A percentile compares a stretch with the other conserved stretches of the same genome.
phyloP scores from a whole-genome alignment of 2,329 filamentous ascomycete species.

The Colletotrichum plurivorum region DNA sequence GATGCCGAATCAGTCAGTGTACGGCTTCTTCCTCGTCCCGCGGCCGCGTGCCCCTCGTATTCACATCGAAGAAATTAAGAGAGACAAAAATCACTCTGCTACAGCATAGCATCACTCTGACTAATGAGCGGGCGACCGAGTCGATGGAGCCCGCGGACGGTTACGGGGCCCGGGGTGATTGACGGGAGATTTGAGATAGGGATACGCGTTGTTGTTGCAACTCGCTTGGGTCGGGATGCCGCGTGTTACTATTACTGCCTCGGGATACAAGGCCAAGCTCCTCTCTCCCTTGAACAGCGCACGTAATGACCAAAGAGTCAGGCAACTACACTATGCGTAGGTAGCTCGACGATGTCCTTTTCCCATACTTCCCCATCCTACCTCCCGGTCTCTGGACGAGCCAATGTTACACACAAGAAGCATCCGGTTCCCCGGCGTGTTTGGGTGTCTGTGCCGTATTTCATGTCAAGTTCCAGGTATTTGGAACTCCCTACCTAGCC shows the following conservation, averaged over 20 bases:
- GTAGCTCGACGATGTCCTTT: too few relatives aligned
- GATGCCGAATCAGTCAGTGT: too few relatives aligned
- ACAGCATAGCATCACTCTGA: constrained; percentile 27
- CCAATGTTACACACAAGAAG: background rate
- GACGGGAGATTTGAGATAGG: background rate
- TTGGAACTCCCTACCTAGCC: too few relatives aligned
- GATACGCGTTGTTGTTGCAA: background rate
- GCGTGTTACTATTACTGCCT: too few relatives aligned
- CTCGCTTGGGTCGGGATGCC: too few relatives aligned
- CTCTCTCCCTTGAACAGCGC: background rate
- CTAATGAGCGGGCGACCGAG: constrained; percentile 24
- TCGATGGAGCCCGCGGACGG: constrained; percentile 6
- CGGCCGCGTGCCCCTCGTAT: background rate
- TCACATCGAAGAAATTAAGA: background rate
- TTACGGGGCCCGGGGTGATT: background rate
- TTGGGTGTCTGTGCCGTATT: constrained; percentile 6
- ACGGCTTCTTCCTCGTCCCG: background rate
- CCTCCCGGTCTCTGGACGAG: too few relatives aligned
- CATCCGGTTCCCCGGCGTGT: background rate
- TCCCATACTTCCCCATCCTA: too few relatives aligned
- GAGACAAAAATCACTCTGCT: constrained; percentile 14
- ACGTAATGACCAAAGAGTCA: too few relatives aligned
- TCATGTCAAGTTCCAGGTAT: too few relatives aligned
- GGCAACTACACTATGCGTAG: too few relatives aligned
- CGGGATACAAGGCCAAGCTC: too few relatives aligned